Percentiles rank a stretch among this genome's conserved stretches.
These are phyloP conservation scores for Ulota crispa DNA, from an alignment of 225 moss, liverwort and hornwort species.

Conservation along the genomic window DNA sequence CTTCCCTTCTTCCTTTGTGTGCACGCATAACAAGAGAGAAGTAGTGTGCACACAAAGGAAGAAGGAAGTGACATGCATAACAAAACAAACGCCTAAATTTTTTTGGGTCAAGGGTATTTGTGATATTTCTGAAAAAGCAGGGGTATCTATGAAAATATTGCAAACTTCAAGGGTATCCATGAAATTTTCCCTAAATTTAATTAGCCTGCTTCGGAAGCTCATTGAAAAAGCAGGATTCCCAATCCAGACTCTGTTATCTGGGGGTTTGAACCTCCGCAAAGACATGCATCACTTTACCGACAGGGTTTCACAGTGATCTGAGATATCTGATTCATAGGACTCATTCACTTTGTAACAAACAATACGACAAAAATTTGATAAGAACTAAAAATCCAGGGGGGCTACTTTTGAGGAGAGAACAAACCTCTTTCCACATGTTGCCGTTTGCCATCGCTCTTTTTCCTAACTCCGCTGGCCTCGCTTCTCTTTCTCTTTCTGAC, in stretches of 20 bases:
- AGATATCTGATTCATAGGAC: background rate
- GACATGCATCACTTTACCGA: slow-evolving; percentile 11
- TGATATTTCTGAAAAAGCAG: too few relatives aligned
- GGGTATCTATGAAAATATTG: too few relatives aligned
- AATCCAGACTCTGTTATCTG: background rate
- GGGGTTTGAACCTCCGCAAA: background rate
- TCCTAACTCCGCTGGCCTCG: slow-evolving; percentile 50
- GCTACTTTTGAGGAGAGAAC: background rate
- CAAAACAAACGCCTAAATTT: too few relatives aligned
- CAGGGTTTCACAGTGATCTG: background rate
- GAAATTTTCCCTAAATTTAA: too few relatives aligned
- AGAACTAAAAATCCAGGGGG: background rate
- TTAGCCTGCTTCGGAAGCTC: background rate
- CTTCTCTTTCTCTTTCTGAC: slow-evolving; percentile 74
- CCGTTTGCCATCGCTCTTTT: slow-evolving; percentile 53
- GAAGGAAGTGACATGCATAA: too few relatives aligned
- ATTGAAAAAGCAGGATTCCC: slow-evolving; percentile 5
- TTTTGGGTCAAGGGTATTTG: too few relatives aligned
- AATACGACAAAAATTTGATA: background rate
- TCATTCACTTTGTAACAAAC: background rate
- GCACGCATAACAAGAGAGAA: too few relatives aligned
- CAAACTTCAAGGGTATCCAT: too few relatives aligned
- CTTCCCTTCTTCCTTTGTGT: too few relatives aligned
- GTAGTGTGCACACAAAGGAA: too few relatives aligned
- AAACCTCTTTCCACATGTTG: slow-evolving; percentile 59